Percentiles rank a stretch among this genome's conserved stretches.
Conservation (phyloP, 352 stramenopile genomes). For the Phytophthora aleatoria region DNA sequence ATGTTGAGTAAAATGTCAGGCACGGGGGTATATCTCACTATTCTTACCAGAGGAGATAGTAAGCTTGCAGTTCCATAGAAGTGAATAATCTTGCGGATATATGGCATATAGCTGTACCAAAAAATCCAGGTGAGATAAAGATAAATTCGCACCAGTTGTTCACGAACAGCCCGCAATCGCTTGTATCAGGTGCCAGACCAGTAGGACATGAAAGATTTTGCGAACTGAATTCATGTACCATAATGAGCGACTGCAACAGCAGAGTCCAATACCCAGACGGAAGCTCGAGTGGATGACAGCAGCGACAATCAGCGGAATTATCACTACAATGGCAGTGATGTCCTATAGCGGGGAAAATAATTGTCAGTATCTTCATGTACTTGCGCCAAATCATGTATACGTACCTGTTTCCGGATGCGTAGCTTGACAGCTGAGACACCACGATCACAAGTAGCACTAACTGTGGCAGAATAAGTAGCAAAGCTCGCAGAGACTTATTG, state of each 20-base stretch:
- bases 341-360: conserved; percentile 8
- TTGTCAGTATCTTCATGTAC: background rate
- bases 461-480: conserved; percentile 23
- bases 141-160: conserved; percentile 30
- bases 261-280: conserved; percentile 24
- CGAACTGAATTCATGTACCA: conserved; percentile 13
- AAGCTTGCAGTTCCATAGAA: conserved; percentile 34
- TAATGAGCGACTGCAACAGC: conserved; percentile 34
- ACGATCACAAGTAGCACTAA: conserved; percentile 15
- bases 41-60: conserved; percentile 17
- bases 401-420: conserved; percentile 12
- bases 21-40: background rate
- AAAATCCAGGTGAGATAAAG: background rate
- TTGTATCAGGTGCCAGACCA: conserved; percentile 1
- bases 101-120: conserved; percentile 34
- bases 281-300: conserved; percentile 27
- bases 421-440: conserved; percentile 2
- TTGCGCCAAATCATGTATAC: background rate
- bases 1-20: background rate
- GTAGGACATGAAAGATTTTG: background rate
- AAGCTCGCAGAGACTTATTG: background rate
- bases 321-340: background rate
- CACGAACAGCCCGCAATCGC: conserved; percentile 20
- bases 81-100: conserved; percentile 34
- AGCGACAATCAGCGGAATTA: conserved; percentile 8